A percentile compares a stretch with the other conserved stretches of the same genome.
These are phyloP conservation scores for Geranium incanum DNA, from an alignment of 441 rosid genomes.

Conservation along the genomic window DNA sequence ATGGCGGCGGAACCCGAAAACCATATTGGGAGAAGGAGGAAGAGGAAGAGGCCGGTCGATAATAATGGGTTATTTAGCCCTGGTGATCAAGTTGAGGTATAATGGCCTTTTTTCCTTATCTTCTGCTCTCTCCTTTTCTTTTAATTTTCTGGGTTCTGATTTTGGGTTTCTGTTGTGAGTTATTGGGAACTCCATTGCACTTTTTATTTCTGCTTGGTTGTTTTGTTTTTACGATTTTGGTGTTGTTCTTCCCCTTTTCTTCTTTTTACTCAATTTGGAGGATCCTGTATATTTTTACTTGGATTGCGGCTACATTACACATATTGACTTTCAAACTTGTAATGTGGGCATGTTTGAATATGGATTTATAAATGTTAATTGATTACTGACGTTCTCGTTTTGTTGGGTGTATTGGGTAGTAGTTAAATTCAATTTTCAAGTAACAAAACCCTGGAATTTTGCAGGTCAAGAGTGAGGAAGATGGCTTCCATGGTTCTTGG, in stretches of 20 bases:
- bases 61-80: conserved; percentile 25
- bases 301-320: background rate
- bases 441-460: conserved; percentile 10
- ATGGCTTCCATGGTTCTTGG: conserved; percentile 74
- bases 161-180: conserved; percentile 3
- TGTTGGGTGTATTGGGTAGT: conserved; percentile 1
- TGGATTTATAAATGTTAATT: background rate
- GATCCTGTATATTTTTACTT: background rate
- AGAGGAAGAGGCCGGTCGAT: conserved; percentile 18
- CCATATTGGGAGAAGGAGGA: conserved; percentile 20
- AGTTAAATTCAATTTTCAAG: conserved; percentile 8
- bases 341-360: background rate
- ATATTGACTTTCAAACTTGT: background rate
- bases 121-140: background rate
- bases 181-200: conserved; percentile 12
- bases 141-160: background rate
- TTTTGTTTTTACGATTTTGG: background rate
- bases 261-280: background rate
- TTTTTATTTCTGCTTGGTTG: conserved; percentile 2
- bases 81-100: conserved; percentile 39
- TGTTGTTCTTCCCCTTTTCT: background rate
- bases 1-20: conserved; percentile 25
- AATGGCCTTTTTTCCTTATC: no score
- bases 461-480: conserved; percentile 62
- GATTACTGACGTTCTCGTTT: background rate